Evolutionary conservation across 2,329 filamentous ascomycete genomes (phyloP), one percentile per base, ranked within the genome.

Genomic region (Trichoderma atroviride): DNA sequence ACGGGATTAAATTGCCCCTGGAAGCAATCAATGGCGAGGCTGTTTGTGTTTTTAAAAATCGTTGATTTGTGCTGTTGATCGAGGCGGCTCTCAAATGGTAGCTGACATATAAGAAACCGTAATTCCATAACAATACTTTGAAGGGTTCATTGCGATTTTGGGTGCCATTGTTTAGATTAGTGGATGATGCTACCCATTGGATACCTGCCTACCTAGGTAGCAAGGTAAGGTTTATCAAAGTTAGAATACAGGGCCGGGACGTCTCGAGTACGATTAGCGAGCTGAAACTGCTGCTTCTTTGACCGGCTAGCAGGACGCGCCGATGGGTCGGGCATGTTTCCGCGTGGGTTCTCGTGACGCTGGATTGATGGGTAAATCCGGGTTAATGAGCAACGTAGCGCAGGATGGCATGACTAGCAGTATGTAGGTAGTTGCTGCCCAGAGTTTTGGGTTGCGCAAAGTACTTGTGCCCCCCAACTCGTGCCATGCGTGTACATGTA

Each of bases 11-110:
- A 37, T 40, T 64, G 55, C 61, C 50, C 50, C 22, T 43, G 5
- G 31, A 62, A 43, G 37, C 27, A 62, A 57, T 10, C 50, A 50
- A 69, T 62, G 66, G 66, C 33, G 65, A 35, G 58, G 65, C 65
- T 68, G 50, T 56, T 37, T 56, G 11, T 57, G 37, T 63, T 24
- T 59, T 59, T 24, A 9, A 40, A 50, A n/a, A n/a, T 24, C 10
- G 7, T 50, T 16, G 43, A 27, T 22, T 5, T 58, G 55, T 13
- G n/a, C 50, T 59, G 29, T 67, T 67, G 55, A 29, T 58, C 47
- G 40, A 16, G 55, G n/a, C 63, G 40, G 50, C 40, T 52, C 5
- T 24, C 5, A 52, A 22, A 47, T 11, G 29, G 47, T 53, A 65
- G 52, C 61, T 65, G 31, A 37, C n/a, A 24, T 50, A 50, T 50